These are phyloP conservation scores for Aspergillus tanneri DNA, from an alignment of 2,329 filamentous ascomycete species.

Conservation along the genomic window DNA sequence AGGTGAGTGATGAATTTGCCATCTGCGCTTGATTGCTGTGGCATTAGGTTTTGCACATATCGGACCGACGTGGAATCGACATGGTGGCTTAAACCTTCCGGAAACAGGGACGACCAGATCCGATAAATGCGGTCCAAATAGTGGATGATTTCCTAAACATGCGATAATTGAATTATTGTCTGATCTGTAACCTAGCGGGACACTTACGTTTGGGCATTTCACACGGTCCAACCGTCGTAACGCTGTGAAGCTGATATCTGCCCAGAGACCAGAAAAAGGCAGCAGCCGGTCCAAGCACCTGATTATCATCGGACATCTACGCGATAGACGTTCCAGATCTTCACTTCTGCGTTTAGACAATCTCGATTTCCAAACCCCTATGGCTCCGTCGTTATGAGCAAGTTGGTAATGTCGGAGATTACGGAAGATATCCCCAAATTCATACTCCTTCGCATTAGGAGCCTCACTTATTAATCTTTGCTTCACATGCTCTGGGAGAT, in stretches of 20 bases:
- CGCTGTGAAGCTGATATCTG: not conserved
- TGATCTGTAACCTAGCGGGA: too few relatives aligned
- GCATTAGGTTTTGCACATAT: not conserved
- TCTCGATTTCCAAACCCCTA: conserved; percentile 4
- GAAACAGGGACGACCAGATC: not conserved
- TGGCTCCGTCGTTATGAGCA: not conserved
- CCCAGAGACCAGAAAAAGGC: conserved; percentile 1
- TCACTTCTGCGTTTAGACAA: not conserved
- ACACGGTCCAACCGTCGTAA: not conserved
- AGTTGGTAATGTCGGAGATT: conserved; percentile 6
- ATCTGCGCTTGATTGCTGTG: not conserved
- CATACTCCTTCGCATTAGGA: not conserved
- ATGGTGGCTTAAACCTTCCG: not conserved
- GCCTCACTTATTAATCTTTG: not conserved
- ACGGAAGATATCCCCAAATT: conserved; percentile 6
- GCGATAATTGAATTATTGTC: not conserved
- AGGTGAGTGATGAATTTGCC: not conserved
- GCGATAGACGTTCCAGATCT: not conserved
- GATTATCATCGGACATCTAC: not conserved
- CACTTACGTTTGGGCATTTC: not conserved
- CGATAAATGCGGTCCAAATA: not conserved
- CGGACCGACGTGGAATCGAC: not conserved
- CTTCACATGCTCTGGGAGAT: too few relatives aligned
- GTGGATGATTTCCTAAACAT: not conserved
- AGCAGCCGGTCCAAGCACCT: not conserved